Conservation (phyloP, 441 rosid genomes). For the Macaranga tanarius region DNA sequence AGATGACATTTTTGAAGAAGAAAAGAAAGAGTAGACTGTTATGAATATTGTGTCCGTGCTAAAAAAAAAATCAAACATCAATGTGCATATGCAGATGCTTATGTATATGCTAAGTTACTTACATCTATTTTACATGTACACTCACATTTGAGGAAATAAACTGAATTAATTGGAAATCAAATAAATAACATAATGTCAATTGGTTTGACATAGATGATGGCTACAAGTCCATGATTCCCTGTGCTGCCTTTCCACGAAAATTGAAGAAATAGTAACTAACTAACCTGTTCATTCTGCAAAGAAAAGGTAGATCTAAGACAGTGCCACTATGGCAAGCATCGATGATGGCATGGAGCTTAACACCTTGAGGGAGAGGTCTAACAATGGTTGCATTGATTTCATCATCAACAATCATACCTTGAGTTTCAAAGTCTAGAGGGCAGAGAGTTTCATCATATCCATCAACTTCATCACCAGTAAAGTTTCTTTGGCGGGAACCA, state of each 20-base stretch:
- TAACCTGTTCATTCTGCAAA: conserved; percentile 78
- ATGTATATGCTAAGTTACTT: too few relatives aligned
- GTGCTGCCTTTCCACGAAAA: too few relatives aligned
- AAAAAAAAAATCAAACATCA: not conserved
- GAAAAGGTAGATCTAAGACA: conserved; percentile 72
- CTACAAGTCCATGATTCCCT: not conserved
- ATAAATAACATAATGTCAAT: not conserved
- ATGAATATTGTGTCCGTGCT: not conserved
- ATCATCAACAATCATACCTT: conserved; percentile 92
- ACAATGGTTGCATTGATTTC: conserved; percentile 72
- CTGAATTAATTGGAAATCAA: not conserved
- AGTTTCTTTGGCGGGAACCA: conserved; percentile 77
- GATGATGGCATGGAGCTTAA: conserved; percentile 72
- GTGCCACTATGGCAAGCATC: conserved; percentile 92
- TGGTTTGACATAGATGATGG: not conserved
- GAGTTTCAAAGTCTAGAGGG: conserved; percentile 85
- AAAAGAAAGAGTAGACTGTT: not conserved
- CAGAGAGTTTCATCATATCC: conserved; percentile 86
- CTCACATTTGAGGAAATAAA: not conserved
- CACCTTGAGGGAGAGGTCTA: conserved; percentile 68
- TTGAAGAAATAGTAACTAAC: too few relatives aligned
- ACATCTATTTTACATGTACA: not conserved
- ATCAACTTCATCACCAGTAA: conserved; percentile 73
- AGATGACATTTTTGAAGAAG: not conserved
- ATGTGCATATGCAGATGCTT: not conserved